phyloP scores from a whole-genome alignment of 306 rosid genomes.

The Hylodesmum podocarpum region DNA sequence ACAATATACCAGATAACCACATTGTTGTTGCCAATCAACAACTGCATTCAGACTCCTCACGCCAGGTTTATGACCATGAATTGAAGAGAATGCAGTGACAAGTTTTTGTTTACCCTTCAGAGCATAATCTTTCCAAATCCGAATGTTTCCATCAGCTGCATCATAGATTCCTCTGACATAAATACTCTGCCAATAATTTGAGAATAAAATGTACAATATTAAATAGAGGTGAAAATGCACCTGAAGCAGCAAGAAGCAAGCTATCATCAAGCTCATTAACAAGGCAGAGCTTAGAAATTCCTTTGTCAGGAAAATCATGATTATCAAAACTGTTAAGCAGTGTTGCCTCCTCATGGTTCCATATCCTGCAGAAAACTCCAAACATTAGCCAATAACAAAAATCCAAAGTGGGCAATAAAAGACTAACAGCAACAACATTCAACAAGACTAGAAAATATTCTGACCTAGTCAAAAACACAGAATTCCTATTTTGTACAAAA shows the following conservation, averaged over 20 bases:
- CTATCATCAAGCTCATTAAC: conserved; percentile 96
- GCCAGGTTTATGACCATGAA: conserved; percentile 89
- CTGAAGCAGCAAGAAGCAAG: conserved; percentile 96
- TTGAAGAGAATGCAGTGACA: conserved; percentile 94
- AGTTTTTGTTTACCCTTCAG: conserved; percentile 79
- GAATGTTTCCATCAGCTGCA: conserved; percentile 86
- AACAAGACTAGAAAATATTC: neutral
- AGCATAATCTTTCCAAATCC: conserved; percentile 92
- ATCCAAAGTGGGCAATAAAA: conserved; percentile 6
- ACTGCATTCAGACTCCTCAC: conserved; percentile 79
- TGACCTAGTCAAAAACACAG: neutral
- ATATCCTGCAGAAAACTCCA: conserved; percentile 55
- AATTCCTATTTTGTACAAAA: conserved; percentile 4
- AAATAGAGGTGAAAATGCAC: conserved; percentile 51
- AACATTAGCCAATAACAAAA: conserved; percentile 19
- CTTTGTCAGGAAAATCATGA: conserved; percentile 88
- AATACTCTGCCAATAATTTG: neutral
- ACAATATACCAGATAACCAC: conserved; percentile 82
- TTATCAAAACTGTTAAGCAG: conserved; percentile 90
- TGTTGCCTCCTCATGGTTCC: conserved; percentile 84
- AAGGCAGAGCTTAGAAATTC: conserved; percentile 91
- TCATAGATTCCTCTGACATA: conserved; percentile 27
- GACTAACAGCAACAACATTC: conserved; percentile 1
- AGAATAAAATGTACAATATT: conserved; percentile 4
- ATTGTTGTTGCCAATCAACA: conserved; percentile 99